phyloP scores from a whole-genome alignment of 805 yeast genomes.

The Candida khao-thaluensis region DNA sequence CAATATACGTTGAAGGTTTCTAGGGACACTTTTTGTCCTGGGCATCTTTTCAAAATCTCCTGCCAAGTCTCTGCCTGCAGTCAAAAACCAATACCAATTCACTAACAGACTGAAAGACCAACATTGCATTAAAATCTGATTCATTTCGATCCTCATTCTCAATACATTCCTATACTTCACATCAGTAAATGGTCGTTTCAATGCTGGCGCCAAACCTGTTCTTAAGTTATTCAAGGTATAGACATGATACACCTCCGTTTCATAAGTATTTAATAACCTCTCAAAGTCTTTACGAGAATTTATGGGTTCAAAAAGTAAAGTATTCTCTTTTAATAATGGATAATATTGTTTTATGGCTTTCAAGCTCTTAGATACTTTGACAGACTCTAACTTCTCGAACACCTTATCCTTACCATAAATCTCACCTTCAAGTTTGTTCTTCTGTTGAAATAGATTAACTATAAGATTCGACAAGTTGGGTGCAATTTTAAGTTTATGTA shows the following conservation, averaged over 20 bases:
- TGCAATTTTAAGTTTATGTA: slow-evolving; percentile 27
- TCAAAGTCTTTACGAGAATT: slow-evolving; percentile 19
- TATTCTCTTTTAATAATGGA: slow-evolving; percentile 25
- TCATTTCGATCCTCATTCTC: slow-evolving; percentile 38
- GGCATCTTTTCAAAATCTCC: slow-evolving; percentile 27
- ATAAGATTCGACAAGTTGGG: slow-evolving; percentile 22
- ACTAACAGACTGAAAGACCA: slow-evolving; percentile 43
- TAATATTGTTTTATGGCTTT: slow-evolving; percentile 21
- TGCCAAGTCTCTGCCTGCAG: slow-evolving; percentile 34
- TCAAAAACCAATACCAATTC: slow-evolving; percentile 37
- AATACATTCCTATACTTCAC: slow-evolving; percentile 34
- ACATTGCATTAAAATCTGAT: slow-evolving; percentile 38
- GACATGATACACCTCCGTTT: slow-evolving; percentile 24
- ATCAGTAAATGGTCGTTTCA: slow-evolving; percentile 21
- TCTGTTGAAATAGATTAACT: slow-evolving; percentile 27
- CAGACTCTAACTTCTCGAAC: slow-evolving; percentile 6
- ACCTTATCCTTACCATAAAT: slow-evolving; percentile 19
- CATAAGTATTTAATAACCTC: slow-evolving; percentile 12
- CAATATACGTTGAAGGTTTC: slow-evolving; percentile 5
- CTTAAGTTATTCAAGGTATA: slow-evolving; percentile 31
- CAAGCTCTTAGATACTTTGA: slow-evolving; percentile 20
- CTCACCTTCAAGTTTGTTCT: slow-evolving; percentile 2
- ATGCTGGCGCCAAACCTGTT: slow-evolving; percentile 39
- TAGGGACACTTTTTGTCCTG: slow-evolving; percentile 17
- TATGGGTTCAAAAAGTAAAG: slow-evolving; percentile 40